phyloP scores from a whole-genome alignment of 192 early-diverging fungal species.

The Umbelopsis sp. region DNA sequence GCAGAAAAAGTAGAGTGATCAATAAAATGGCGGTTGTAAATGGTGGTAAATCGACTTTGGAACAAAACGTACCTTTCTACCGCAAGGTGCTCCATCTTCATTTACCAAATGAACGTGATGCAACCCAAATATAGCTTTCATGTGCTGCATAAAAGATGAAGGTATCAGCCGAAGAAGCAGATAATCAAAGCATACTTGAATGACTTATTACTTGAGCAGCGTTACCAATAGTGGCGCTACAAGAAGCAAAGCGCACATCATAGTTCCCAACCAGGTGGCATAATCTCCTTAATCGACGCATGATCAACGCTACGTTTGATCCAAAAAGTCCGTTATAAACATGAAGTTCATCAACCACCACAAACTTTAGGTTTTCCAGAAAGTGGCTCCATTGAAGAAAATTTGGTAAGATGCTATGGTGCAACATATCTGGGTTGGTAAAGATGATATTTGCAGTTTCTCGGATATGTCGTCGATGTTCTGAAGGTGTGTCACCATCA shows the following conservation, averaged over 20 bases:
- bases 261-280: constrained; percentile 50
- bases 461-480: constrained; percentile 51
- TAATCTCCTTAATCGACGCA: constrained; percentile 67
- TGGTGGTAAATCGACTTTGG: too few species aligned
- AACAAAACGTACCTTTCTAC: constrained; percentile 29
- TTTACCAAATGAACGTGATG: constrained; percentile 23
- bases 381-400: constrained; percentile 60
- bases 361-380: constrained; percentile 52
- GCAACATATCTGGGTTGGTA: constrained; percentile 86
- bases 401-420: constrained; percentile 67
- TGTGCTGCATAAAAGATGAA: constrained; percentile 27
- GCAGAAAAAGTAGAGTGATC: background rate
- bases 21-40: background rate
- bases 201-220: constrained; percentile 34
- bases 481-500: constrained; percentile 67
- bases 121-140: constrained; percentile 37
- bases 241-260: constrained; percentile 60
- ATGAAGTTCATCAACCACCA: constrained; percentile 81
- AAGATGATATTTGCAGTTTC: constrained; percentile 62
- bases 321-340: constrained; percentile 71
- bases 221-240: constrained; percentile 66
- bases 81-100: constrained; percentile 44
- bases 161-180: background rate
- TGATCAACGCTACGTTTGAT: constrained; percentile 62
- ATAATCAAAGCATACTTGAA: background rate